A percentile compares a stretch with the other conserved stretches of the same genome.
Evolutionary conservation across 805 yeast species (phyloP).

Genomic region (Starmerella gropengiesseri): DNA sequence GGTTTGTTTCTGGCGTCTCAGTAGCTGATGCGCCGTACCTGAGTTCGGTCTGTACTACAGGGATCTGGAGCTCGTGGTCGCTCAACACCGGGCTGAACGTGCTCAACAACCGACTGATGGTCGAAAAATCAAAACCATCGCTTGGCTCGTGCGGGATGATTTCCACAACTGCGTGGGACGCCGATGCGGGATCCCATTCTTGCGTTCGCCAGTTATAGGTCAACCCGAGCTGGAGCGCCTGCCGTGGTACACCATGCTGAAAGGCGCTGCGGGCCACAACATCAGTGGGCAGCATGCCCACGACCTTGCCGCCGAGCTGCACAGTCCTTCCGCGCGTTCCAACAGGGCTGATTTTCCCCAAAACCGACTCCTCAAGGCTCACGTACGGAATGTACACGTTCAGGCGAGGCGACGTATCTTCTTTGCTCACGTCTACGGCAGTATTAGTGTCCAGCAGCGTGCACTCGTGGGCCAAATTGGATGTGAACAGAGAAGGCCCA

Average conservation of each 20-base stretch:
- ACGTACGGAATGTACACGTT: slow-evolving; percentile 10
- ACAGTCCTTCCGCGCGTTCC: slow-evolving; percentile 8
- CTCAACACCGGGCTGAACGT: slow-evolving; percentile 12
- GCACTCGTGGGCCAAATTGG: slow-evolving; percentile 8
- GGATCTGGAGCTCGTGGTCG: slow-evolving; percentile 16
- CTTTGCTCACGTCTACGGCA: slow-evolving; percentile 10
- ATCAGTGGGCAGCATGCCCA: not conserved
- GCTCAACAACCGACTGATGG: not conserved
- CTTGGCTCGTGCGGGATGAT: slow-evolving; percentile 3
- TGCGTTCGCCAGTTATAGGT: not conserved
- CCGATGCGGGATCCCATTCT: slow-evolving; percentile 3
- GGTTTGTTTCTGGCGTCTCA: too few species aligned
- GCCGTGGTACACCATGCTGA: slow-evolving; percentile 1
- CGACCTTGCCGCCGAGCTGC: not conserved
- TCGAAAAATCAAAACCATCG: not conserved
- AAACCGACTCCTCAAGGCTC: not conserved
- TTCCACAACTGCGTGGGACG: not conserved
- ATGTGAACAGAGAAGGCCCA: too few species aligned
- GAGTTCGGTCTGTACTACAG: too few species aligned
- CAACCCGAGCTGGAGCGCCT: slow-evolving; percentile 11
- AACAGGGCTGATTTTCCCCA: not conserved
- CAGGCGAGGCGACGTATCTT: slow-evolving; percentile 2
- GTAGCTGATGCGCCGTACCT: too few species aligned
- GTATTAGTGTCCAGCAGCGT: slow-evolving; percentile 3
- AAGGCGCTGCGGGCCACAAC: not conserved